phyloP scores from a whole-genome alignment of 2,329 filamentous ascomycete species.

The Colletotrichum noveboracense region DNA sequence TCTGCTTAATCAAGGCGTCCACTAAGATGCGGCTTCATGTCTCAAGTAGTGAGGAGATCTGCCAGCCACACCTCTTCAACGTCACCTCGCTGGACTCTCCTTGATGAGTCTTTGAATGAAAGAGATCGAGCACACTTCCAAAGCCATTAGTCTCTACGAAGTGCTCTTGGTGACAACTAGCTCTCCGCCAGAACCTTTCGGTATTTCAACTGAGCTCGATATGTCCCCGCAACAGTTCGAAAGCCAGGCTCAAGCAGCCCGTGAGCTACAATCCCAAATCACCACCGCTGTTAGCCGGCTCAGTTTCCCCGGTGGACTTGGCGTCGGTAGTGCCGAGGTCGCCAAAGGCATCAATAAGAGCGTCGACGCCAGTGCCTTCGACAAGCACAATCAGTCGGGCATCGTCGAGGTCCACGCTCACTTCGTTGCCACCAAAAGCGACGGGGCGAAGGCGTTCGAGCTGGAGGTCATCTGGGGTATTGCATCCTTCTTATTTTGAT shows the following conservation, averaged over 20 bases:
- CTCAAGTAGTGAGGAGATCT: too few relatives aligned
- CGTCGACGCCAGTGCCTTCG: not conserved
- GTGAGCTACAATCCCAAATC: not conserved
- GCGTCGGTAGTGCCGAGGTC: accelerated
- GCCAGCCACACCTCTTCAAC: not conserved
- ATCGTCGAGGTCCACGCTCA: not conserved
- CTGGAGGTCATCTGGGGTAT: not conserved
- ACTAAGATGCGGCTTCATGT: too few relatives aligned
- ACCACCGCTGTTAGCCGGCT: not conserved
- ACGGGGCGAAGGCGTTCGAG: not conserved
- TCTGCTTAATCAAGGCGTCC: too few relatives aligned
- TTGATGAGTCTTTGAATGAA: too few relatives aligned
- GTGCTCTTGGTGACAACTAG: too few relatives aligned
- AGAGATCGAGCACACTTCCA: too few relatives aligned
- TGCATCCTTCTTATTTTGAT: too few relatives aligned
- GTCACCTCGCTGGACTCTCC: too few relatives aligned
- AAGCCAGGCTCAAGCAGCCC: not conserved
- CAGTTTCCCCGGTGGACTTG: not conserved
- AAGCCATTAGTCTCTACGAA: too few relatives aligned
- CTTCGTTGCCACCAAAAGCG: not conserved
- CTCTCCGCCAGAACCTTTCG: too few relatives aligned
- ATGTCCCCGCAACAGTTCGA: not conserved
- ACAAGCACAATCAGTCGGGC: not conserved
- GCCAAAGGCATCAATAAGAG: not conserved
- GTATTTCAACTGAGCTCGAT: too few relatives aligned